Evolutionary conservation across 148 eudicot genomes (phyloP).

Genomic region (Heliosperma pusillum): DNA sequence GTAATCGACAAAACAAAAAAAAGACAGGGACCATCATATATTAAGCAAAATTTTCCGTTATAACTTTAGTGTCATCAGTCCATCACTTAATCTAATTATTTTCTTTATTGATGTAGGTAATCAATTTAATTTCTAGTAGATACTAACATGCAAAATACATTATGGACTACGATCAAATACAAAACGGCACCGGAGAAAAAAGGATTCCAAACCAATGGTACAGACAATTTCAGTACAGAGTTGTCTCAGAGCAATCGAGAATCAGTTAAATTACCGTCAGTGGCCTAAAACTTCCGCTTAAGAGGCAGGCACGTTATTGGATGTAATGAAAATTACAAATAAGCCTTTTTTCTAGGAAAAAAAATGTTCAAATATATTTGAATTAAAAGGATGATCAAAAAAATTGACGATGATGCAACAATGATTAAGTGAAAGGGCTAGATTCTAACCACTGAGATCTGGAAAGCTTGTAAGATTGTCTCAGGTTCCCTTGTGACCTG

Average conservation of each 20-base stretch:
- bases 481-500: constrained; percentile 54
- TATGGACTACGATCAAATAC: neutral
- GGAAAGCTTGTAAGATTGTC: constrained; percentile 68
- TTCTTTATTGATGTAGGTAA: too few relatives aligned
- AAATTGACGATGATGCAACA: neutral
- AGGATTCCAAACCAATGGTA: neutral
- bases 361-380: neutral
- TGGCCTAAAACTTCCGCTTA: neutral
- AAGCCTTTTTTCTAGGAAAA: neutral
- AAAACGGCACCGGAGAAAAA: neutral
- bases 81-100: neutral
- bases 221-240: neutral
- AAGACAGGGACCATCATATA: neutral
- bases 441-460: constrained; percentile 67
- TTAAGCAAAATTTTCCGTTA: neutral
- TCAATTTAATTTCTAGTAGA: neutral
- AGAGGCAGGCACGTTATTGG: neutral
- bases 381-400: neutral
- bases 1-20: neutral
- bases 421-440: neutral
- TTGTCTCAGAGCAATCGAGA: neutral
- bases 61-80: too few relatives aligned
- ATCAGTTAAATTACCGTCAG: neutral
- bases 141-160: neutral
- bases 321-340: neutral